These are phyloP conservation scores for Boletus barrowsii DNA, from an alignment of 768 basidiomycete genomes.

Conservation along the genomic window DNA sequence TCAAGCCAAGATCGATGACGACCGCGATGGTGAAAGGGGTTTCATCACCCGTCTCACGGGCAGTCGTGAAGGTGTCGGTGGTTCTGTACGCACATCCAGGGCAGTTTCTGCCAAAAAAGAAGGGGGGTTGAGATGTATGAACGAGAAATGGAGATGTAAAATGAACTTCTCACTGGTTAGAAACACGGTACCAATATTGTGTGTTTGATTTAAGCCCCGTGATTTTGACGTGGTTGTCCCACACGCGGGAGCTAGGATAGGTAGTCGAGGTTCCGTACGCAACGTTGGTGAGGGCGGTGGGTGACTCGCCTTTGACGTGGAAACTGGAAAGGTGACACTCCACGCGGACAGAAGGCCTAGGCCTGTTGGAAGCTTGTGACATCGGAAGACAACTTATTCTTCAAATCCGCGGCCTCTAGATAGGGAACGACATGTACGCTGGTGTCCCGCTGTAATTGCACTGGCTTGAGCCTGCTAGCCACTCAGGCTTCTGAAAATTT, in stretches of 20 bases:
- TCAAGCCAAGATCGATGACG: conserved; percentile 27
- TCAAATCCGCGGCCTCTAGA: too few species aligned
- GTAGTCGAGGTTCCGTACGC: conserved; percentile 21
- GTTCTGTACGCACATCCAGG: conserved; percentile 25
- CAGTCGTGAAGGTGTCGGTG: conserved; percentile 25
- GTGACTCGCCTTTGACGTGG: conserved; percentile 21
- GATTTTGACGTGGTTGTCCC: conserved; percentile 28
- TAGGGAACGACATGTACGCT: too few species aligned
- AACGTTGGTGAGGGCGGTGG: conserved; percentile 15
- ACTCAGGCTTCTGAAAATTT: too few species aligned
- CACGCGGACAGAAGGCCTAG: too few species aligned
- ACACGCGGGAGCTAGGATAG: conserved; percentile 25
- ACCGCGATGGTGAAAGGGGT: conserved; percentile 22
- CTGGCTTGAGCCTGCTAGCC: too few species aligned
- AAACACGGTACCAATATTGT: conserved; percentile 27
- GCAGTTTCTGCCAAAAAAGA: conserved; percentile 19
- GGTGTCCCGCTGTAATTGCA: too few species aligned
- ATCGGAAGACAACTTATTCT: too few species aligned
- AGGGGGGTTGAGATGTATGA: background rate
- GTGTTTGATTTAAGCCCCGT: conserved; percentile 23
- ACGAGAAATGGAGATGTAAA: background rate
- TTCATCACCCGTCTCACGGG: conserved; percentile 19
- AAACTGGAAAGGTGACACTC: too few species aligned
- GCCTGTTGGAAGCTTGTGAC: too few species aligned
- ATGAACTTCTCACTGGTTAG: conserved; percentile 21